A percentile compares a stretch with the other conserved stretches of the same genome.
These are phyloP conservation scores for Phytophthora tubulina DNA, from an alignment of 352 stramenopile genomes.

Conservation along the genomic window DNA sequence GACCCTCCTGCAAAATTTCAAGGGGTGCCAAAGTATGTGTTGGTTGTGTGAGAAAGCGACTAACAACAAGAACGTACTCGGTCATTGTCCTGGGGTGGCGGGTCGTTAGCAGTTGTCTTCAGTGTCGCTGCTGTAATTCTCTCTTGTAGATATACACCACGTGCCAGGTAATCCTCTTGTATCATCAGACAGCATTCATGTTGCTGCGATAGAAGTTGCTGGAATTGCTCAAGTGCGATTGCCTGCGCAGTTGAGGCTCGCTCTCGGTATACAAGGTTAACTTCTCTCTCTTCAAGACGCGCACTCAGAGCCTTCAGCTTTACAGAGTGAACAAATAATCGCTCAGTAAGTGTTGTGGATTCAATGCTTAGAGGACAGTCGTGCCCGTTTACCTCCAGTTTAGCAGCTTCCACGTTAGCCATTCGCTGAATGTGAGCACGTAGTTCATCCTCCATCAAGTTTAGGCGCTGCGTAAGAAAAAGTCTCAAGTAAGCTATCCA, in stretches of 20 bases:
- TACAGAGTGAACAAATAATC: background rate
- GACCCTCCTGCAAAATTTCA: background rate
- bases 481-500: background rate
- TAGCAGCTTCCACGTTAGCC: slow-evolving; percentile 9
- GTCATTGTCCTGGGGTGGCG: background rate
- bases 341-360: background rate
- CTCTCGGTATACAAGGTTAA: slow-evolving; percentile 10
- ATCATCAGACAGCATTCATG: slow-evolving; percentile 25
- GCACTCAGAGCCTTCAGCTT: slow-evolving; percentile 11
- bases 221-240: slow-evolving; percentile 12
- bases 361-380: background rate
- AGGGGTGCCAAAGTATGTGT: slow-evolving; percentile 2
- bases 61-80: background rate
- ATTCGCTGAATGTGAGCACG: slow-evolving; percentile 5
- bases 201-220: slow-evolving; percentile 10
- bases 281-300: slow-evolving; percentile 17
- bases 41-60: background rate
- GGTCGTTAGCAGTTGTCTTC: background rate
- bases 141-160: background rate
- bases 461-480: slow-evolving; percentile 10
- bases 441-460: slow-evolving; percentile 8
- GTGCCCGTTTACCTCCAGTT: slow-evolving; percentile 11
- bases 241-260: slow-evolving; percentile 5
- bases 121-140: background rate
- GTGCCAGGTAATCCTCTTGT: slow-evolving; percentile 29